These are phyloP conservation scores for Nasturtium officinale DNA, from an alignment of 345 rosid species.

Conservation along the genomic window DNA sequence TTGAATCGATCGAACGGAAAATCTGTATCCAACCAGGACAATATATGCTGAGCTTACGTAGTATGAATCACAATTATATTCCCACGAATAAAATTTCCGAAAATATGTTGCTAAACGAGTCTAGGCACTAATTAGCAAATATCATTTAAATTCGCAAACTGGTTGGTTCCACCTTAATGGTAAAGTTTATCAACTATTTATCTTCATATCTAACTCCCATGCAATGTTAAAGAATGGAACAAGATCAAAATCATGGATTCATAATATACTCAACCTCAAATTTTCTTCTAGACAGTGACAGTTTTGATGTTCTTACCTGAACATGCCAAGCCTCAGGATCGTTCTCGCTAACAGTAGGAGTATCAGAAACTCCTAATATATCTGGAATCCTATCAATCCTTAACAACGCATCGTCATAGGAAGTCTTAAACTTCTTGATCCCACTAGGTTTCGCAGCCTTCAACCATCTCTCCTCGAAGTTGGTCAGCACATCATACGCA, in stretches of 20 bases:
- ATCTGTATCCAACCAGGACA: constrained; percentile 49
- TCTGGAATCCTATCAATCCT: constrained; percentile 82
- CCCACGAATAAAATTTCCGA: not conserved
- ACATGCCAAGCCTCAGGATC: constrained; percentile 83
- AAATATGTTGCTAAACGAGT: not conserved
- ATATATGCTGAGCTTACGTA: constrained; percentile 16
- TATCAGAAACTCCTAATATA: constrained; percentile 59
- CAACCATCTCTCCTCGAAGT: constrained; percentile 89
- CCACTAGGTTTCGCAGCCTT: constrained; percentile 79
- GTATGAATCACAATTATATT: not conserved
- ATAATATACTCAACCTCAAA: constrained; percentile 3
- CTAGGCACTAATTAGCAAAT: constrained; percentile 14
- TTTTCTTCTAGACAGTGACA: constrained; percentile 9
- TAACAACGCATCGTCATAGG: constrained; percentile 68
- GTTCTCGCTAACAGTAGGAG: constrained; percentile 45
- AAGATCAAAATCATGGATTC: constrained; percentile 8
- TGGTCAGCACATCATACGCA: constrained; percentile 75
- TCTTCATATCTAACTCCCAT: constrained; percentile 16
- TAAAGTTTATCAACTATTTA: not conserved
- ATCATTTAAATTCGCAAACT: constrained; percentile 2
- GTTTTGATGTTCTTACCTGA: constrained; percentile 57
- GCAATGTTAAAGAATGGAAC: constrained; percentile 22
- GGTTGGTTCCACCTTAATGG: constrained; percentile 14
- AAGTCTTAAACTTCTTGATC: constrained; percentile 60
- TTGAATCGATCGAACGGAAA: constrained; percentile 89